Base-by-base conservation (phyloP, 192 early-diverging fungal species). In the Coemansia sp. region DNA sequence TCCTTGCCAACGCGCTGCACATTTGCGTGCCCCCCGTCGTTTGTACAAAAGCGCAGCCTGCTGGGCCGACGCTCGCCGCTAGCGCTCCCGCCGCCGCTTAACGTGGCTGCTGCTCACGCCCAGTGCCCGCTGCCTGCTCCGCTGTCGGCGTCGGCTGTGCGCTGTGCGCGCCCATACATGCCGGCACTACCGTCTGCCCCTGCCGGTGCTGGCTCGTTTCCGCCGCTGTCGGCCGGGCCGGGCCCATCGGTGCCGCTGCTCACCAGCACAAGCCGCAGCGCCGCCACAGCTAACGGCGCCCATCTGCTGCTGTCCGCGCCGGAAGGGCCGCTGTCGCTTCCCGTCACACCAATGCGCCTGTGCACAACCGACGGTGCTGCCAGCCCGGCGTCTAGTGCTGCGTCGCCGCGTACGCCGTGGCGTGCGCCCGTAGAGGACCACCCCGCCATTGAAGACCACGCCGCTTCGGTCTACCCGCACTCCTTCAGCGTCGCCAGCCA, bases 401-500 rank as follows among this genome's bases (percentile, higher is more conserved):
- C 45, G 14, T 69, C 72, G 36, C 64, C 65, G 15, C 62, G 60
- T 32, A 55, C 61, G 31, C 64, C 61, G 15, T 67, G 61, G 61
- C 46, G 60, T 3, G n/a, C 50, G 23, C 10, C 46, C 0, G 60
- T 55, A 28, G 34, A 52, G 5, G 72, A 64, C 10, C 57, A 53
- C 8, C 66, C 66, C 1, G 47, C 32, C 60, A 76, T 76, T 28
- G 73, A 76, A 43, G 73, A 76, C 40, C 60, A 54, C 51, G 60
- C 60, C 48, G 67, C 66, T 12, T 58, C 53, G 34, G 67, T 76
- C 14, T 76, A 76, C 36, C 73, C 67, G 7, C 69, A 76, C 58
- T 70, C 56, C 63, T 76, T 70, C 43, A 65, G 73, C 63, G 69
- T 76, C 8, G 66, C 73, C 30, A 69, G 73, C 60, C 73, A 76